Conservation (phyloP, 495 filamentous ascomycete genomes). For the Daldinia caldariorum region DNA sequence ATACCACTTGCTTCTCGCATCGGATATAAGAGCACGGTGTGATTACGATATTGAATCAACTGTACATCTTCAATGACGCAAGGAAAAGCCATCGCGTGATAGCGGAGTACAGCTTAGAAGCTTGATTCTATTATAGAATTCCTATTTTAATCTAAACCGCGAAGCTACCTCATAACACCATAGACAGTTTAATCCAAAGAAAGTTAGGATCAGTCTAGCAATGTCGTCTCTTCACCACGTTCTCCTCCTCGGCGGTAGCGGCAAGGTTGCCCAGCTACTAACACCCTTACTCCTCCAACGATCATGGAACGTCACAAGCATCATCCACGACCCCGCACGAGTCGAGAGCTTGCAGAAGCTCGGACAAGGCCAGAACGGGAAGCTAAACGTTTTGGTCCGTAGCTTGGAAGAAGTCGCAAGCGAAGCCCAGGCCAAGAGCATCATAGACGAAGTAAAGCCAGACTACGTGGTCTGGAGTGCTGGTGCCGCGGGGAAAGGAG, state of each 20-base stretch:
- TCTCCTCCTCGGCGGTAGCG: slow-evolving; percentile 82
- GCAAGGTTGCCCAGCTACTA: slow-evolving; percentile 78
- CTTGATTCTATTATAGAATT: background rate
- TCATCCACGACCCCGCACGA: slow-evolving; percentile 78
- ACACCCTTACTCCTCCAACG: slow-evolving; percentile 78
- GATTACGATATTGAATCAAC: slow-evolving; percentile 12
- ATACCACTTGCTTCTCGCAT: background rate
- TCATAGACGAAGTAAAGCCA: slow-evolving; percentile 67
- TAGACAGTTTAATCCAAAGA: background rate
- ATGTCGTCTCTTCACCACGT: slow-evolving; percentile 57
- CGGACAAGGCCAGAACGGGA: slow-evolving; percentile 63
- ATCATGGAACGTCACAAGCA: slow-evolving; percentile 78
- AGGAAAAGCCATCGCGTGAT: slow-evolving; percentile 18
- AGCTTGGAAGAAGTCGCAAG: slow-evolving; percentile 76
- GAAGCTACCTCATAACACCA: background rate
- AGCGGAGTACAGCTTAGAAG: slow-evolving; percentile 20
- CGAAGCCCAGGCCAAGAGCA: slow-evolving; percentile 66
- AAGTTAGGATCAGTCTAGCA: background rate
- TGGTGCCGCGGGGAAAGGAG: slow-evolving; percentile 82
- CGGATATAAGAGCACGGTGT: slow-evolving; percentile 24
- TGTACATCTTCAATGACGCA: slow-evolving; percentile 30
- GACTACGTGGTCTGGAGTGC: slow-evolving; percentile 85
- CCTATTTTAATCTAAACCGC: background rate
- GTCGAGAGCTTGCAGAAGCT: slow-evolving; percentile 68
- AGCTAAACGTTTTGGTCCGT: slow-evolving; percentile 66